Evolutionary conservation across 768 basidiomycete genomes (phyloP).

Genomic region (Baorangia bicolor): DNA sequence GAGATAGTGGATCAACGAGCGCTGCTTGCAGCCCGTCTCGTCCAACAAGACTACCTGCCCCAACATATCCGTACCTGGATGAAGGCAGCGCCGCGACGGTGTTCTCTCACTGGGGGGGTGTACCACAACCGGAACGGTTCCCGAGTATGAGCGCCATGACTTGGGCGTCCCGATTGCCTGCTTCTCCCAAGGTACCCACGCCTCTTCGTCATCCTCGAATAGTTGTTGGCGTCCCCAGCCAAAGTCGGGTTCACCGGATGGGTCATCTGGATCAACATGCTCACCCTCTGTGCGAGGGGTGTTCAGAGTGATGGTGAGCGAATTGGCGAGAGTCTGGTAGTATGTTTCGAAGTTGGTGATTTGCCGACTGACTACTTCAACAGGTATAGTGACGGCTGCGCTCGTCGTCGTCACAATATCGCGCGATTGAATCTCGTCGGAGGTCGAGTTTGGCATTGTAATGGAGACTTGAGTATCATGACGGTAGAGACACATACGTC

Average conservation of each 20-base stretch:
- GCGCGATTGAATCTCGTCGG: neutral
- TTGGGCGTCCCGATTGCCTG: neutral
- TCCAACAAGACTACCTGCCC: neutral
- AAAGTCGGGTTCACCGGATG: neutral
- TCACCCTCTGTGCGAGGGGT: neutral
- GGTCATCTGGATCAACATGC: conserved; percentile 1
- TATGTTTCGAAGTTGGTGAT: too few species aligned
- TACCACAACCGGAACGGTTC: neutral
- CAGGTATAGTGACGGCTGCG: neutral
- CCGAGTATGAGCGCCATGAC: neutral
- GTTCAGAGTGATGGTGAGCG: too few species aligned
- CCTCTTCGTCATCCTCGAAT: conserved; percentile 17
- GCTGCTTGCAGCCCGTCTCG: neutral
- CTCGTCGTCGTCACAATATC: conserved; percentile 8
- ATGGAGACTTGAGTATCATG: neutral
- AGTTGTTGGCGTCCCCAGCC: too few species aligned
- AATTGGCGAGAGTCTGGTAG: too few species aligned
- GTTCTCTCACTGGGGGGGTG: neutral
- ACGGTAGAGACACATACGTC: too few species aligned
- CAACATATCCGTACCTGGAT: neutral
- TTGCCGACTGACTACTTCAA: too few species aligned
- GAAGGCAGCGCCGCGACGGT: neutral
- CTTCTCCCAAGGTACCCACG: conserved; percentile 19
- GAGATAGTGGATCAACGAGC: too few species aligned
- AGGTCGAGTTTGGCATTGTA: conserved; percentile 4